These are phyloP conservation scores for Trametes hirsuta DNA, from an alignment of 1,284 basidiomycete species.

Conservation along the genomic window DNA sequence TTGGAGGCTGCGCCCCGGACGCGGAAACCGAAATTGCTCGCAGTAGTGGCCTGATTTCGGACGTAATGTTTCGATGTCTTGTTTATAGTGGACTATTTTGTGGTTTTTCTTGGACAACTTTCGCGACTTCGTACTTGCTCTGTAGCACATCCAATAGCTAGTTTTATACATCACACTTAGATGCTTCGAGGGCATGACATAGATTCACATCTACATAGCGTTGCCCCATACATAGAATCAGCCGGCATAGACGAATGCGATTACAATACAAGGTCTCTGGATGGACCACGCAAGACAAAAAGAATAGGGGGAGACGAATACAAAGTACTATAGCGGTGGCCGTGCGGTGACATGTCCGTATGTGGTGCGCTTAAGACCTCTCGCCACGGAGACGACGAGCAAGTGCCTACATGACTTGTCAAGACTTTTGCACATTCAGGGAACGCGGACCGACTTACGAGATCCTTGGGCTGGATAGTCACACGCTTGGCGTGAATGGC, in stretches of 20 bases:
- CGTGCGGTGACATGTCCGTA: background rate
- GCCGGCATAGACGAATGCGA: slow-evolving; percentile 9
- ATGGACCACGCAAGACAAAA: slow-evolving; percentile 18
- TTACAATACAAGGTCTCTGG: slow-evolving; percentile 21
- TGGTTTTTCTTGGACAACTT: no score
- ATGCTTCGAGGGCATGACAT: slow-evolving; percentile 3
- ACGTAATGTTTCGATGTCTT: no score
- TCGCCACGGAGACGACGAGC: slow-evolving; percentile 90
- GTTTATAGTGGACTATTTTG: no score
- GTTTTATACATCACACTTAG: no score
- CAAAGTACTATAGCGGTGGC: slow-evolving; percentile 20
- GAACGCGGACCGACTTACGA: slow-evolving; percentile 38
- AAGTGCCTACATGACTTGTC: slow-evolving; percentile 50
- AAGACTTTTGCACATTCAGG: background rate
- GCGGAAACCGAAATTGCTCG: background rate
- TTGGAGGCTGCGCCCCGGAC: slow-evolving; percentile 2
- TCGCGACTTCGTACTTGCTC: no score
- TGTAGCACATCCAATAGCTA: no score
- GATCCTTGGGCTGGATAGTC: slow-evolving; percentile 87
- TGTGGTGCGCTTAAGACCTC: slow-evolving; percentile 62
- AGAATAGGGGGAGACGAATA: slow-evolving; percentile 18
- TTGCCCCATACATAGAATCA: slow-evolving; percentile 15
- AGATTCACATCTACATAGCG: slow-evolving; percentile 6
- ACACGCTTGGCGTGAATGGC: slow-evolving; percentile 96
- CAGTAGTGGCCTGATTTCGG: background rate